phyloP scores from a whole-genome alignment of 164 flowering plant species.

The Nymphaea thermarum region DNA sequence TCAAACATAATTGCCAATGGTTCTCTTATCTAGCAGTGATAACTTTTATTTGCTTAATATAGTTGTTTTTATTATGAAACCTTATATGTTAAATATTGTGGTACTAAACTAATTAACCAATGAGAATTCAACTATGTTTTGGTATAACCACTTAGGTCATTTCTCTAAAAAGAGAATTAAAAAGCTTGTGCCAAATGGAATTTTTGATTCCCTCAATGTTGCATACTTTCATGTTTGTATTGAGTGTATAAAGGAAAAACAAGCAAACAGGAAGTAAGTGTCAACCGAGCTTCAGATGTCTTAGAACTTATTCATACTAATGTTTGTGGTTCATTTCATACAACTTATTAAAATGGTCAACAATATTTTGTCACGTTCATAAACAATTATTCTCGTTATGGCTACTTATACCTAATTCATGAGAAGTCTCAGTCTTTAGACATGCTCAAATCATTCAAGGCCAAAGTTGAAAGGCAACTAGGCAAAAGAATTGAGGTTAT shows the following conservation, averaged over 20 bases:
- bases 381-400: neutral
- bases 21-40: neutral
- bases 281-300: neutral
- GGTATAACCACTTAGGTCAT: neutral
- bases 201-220: neutral
- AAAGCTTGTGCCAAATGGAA: neutral
- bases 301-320: neutral
- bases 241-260: constrained; percentile 1
- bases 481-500: neutral
- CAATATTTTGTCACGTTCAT: constrained; percentile 1
- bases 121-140: neutral
- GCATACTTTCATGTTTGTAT: neutral
- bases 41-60: neutral
- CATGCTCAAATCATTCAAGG: neutral
- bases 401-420: neutral
- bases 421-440: neutral
- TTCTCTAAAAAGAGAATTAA: constrained; percentile 1
- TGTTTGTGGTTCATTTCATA: neutral
- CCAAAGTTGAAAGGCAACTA: neutral
- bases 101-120: neutral
- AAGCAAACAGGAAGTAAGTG: neutral
- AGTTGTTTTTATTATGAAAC: neutral
- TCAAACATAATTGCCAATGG: too few species aligned
- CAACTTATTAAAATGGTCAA: neutral
- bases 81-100: neutral